Conservation (phyloP, 495 filamentous ascomycete species). For the Hyaloscypha variabilis region DNA sequence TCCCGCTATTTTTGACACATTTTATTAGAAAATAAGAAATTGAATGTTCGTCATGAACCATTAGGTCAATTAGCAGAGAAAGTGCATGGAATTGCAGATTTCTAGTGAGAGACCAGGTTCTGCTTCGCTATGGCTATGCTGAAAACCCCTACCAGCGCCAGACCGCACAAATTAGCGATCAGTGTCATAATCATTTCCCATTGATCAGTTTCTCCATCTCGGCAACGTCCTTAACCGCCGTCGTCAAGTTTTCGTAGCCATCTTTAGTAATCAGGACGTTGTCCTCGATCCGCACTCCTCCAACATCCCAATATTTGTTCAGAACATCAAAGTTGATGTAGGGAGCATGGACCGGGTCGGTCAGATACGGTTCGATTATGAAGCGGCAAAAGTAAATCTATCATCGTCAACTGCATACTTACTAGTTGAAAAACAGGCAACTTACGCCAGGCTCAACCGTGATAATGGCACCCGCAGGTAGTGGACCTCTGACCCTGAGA, state of each 20-base stretch:
- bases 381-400: conserved; percentile 89
- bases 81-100: no score
- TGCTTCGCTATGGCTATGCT: no score
- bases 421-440: conserved; percentile 10
- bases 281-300: conserved; percentile 75
- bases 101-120: no score
- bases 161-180: neutral
- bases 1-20: no score
- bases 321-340: conserved; percentile 76
- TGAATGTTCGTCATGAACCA: no score
- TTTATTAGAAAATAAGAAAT: no score
- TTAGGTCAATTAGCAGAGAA: no score
- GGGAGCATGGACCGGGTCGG: conserved; percentile 66
- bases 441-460: conserved; percentile 85
- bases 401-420: conserved; percentile 2
- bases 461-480: conserved; percentile 78
- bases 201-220: conserved; percentile 67
- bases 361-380: conserved; percentile 83
- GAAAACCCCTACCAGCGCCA: neutral
- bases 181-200: conserved; percentile 9
- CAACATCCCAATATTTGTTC: conserved; percentile 86
- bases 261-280: conserved; percentile 78
- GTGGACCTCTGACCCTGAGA: conserved; percentile 73
- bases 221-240: conserved; percentile 69
- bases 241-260: conserved; percentile 81